phyloP scores from a whole-genome alignment of 768 basidiomycete species.

The Suillus clintonianus region DNA sequence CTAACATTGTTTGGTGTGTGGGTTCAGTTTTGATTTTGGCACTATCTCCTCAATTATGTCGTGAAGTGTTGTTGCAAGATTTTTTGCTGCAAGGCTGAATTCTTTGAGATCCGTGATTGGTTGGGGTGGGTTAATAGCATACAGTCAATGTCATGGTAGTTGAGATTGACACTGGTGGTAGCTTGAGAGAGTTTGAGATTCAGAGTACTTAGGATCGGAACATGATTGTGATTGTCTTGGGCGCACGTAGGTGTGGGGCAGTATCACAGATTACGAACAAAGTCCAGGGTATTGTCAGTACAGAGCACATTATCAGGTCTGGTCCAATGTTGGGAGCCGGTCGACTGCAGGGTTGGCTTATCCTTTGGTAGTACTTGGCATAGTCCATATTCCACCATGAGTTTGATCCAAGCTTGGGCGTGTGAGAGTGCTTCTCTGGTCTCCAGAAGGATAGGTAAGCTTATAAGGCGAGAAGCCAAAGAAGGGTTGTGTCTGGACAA shows the following conservation, averaged over 20 bases:
- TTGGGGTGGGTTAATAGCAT: background rate
- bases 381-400: constrained; percentile 23
- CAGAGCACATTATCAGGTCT: constrained; percentile 39
- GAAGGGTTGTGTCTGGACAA: no score
- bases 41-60: constrained; percentile 1
- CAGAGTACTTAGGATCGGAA: constrained; percentile 30
- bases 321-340: constrained; percentile 28
- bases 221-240: constrained; percentile 35
- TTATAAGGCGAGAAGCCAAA: no score
- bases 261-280: constrained; percentile 27
- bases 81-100: background rate
- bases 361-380: constrained; percentile 28
- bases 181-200: constrained; percentile 13
- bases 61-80: background rate
- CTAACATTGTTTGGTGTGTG: constrained; percentile 6
- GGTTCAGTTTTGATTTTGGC: constrained; percentile 5
- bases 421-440: background rate
- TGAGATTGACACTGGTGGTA: background rate
- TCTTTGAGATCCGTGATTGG: background rate
- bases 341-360: constrained; percentile 25
- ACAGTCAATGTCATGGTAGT: constrained; percentile 28
- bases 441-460: no score
- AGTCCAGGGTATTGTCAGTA: constrained; percentile 8
- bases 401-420: constrained; percentile 17
- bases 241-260: constrained; percentile 7